Evolutionary conservation across 192 early-diverging fungal genomes (phyloP).

Genomic region (Phycomyces blakesleeanus): DNA sequence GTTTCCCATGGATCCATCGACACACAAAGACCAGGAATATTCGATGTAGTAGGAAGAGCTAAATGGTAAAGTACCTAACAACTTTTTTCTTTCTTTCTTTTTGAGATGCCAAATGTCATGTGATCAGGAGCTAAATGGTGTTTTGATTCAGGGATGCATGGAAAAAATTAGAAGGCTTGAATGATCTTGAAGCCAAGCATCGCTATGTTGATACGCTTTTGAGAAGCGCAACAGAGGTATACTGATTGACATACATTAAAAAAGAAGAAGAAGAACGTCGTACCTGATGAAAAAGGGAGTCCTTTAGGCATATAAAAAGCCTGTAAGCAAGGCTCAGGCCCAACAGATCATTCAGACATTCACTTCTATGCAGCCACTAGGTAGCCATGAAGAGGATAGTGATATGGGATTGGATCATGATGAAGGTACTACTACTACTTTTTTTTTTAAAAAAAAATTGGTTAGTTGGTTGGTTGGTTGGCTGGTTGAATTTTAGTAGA

Average conservation of each 20-base stretch:
- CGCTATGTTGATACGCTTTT: conserved; percentile 33
- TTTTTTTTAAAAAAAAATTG: no score
- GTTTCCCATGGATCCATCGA: conserved; percentile 37
- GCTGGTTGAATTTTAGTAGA: not conserved
- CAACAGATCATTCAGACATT: conserved; percentile 37
- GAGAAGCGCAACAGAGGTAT: conserved; percentile 24
- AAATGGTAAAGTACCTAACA: conserved; percentile 31
- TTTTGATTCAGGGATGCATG: conserved; percentile 37
- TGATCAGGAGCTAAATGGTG: not conserved
- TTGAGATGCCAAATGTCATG: not conserved
- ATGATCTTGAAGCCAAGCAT: conserved; percentile 39
- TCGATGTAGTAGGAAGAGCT: conserved; percentile 45
- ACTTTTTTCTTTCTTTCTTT: not conserved
- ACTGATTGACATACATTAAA: not conserved
- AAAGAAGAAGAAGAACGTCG: not conserved
- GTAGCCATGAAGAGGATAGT: conserved; percentile 22
- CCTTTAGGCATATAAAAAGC: conserved; percentile 27
- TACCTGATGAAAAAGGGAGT: no score
- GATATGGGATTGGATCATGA: conserved; percentile 8
- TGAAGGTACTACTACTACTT: not conserved
- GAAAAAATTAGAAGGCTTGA: conserved; percentile 45
- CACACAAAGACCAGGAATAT: conserved; percentile 41
- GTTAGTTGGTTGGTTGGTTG: no score
- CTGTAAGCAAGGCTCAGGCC: conserved; percentile 27
- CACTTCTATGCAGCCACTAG: conserved; percentile 18